A percentile compares a stretch with the other conserved stretches of the same genome.
These are phyloP conservation scores for Hirsutella rhossiliensis DNA, from an alignment of 2,329 filamentous ascomycete genomes.

Conservation along the genomic window DNA sequence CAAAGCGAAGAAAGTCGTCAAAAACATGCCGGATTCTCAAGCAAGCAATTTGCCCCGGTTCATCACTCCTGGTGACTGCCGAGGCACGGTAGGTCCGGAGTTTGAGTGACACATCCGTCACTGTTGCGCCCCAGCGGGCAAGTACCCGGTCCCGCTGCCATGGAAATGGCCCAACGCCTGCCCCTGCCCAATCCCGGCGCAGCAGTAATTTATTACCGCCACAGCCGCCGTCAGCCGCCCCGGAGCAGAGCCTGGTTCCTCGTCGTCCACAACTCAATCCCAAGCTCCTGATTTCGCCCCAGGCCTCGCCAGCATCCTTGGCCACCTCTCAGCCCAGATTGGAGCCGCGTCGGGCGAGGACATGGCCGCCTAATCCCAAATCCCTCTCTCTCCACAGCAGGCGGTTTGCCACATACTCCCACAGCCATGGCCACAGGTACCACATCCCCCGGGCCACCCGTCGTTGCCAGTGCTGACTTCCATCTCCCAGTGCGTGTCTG, in stretches of 20 bases:
- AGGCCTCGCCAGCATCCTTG: too few species aligned
- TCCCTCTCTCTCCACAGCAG: not conserved
- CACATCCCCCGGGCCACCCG: not conserved
- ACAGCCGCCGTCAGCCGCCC: not conserved
- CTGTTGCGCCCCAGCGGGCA: too few species aligned
- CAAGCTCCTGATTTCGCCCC: too few species aligned
- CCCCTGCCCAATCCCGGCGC: slow-evolving; percentile 2
- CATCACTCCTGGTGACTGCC: too few species aligned
- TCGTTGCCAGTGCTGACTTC: slow-evolving; percentile 3
- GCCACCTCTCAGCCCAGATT: not conserved
- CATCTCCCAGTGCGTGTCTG: slow-evolving; percentile 67
- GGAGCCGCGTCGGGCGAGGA: slow-evolving; percentile 3
- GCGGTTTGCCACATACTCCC: not conserved
- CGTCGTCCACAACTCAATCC: not conserved
- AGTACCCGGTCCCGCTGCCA: not conserved
- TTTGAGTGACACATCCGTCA: too few species aligned
- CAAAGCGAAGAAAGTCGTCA: too few species aligned
- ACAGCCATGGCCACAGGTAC: slow-evolving; percentile 16
- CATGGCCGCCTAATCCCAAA: slow-evolving; percentile 7
- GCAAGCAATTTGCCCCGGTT: too few species aligned
- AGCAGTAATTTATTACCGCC: not conserved
- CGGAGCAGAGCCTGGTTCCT: too few species aligned
- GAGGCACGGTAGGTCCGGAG: too few species aligned
- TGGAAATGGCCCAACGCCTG: slow-evolving; percentile 1
- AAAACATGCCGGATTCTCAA: too few species aligned